Evolutionary conservation across 73 alveolate genomes (phyloP), one percentile per base, ranked within the genome.

Genomic region (Tetrahymena elliotti): DNA sequence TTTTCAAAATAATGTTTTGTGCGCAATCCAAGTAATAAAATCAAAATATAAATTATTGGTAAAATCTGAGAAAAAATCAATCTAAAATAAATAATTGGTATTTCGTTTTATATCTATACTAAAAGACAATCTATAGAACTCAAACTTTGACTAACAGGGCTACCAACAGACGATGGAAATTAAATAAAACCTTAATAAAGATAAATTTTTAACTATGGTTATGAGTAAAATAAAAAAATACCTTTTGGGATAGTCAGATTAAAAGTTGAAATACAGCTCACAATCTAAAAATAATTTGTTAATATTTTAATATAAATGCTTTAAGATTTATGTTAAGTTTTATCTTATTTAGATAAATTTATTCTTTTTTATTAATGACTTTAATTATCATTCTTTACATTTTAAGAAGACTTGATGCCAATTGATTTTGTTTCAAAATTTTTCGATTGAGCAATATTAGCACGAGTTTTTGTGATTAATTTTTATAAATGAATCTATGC

Each of bases 181-280:
- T 94, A 10, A 54, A 54, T n/a, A 95, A 95, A 33, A 95, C 93
- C 47, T 95, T 93, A 10, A 16, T 40, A 18, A 15, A 53, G 11
- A 4, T 68, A 68, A 68, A n/a, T 15, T 1, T 68, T 68, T n/a
- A 31, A 47, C 13, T 47, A 31, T 68, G 0, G 12, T 93, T 95
- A 82, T 31, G 39, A 40, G 38, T 38, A 68, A 27, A 93, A 54
- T 33, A 8, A 24, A 68, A 27, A 2, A 27, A 27, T 68, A 68
- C 88, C 88, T 68, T 2, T 2, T 1, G 88, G 88, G 4, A 68
- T 27, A 22, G 34, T 27, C 1, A 68, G 88, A 68, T 68, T 68
- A 31, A 68, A 68, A n/a, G 88, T 27, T 18, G 88, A 27, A 68
- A 68, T n/a, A 6, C 38, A 24, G 6, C 88, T 31, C 1, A 68